Conservation (phyloP, 2,329 filamentous ascomycete species). For the Neoascochyta sp. region DNA sequence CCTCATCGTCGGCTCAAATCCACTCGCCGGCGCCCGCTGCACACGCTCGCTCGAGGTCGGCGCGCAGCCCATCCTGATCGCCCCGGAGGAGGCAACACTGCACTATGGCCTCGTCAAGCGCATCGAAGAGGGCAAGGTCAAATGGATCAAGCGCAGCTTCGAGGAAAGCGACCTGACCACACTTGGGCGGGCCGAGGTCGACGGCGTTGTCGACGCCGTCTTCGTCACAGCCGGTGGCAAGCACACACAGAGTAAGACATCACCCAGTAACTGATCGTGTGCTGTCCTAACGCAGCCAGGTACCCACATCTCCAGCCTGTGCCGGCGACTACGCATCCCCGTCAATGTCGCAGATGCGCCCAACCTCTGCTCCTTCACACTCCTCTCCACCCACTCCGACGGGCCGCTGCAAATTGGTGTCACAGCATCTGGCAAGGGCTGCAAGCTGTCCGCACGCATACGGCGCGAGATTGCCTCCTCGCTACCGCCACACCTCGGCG, state of each 20-base stretch:
- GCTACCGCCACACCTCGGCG: constrained; percentile 70
- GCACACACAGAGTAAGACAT: constrained; percentile 46
- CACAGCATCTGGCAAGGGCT: constrained; percentile 90
- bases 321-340: constrained; percentile 76
- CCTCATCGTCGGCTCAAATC: constrained; percentile 79
- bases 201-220: constrained; percentile 78
- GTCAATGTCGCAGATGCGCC: constrained; percentile 90
- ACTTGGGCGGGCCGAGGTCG: constrained; percentile 77
- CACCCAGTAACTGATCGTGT: background rate
- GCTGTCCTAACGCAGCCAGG: constrained; percentile 43
- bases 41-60: constrained; percentile 75
- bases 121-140: constrained; percentile 62
- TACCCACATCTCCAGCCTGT: constrained; percentile 67
- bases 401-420: constrained; percentile 92
- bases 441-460: constrained; percentile 87
- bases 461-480: constrained; percentile 80
- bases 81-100: constrained; percentile 60
- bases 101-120: constrained; percentile 60
- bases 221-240: constrained; percentile 69
- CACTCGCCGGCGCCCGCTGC: constrained; percentile 81
- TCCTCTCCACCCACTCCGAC: constrained; percentile 84
- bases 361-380: constrained; percentile 79
- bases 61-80: constrained; percentile 74
- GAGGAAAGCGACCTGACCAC: constrained; percentile 66
- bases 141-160: constrained; percentile 66